phyloP scores from a whole-genome alignment of 768 basidiomycete species.

The Podaxis rugospora region DNA sequence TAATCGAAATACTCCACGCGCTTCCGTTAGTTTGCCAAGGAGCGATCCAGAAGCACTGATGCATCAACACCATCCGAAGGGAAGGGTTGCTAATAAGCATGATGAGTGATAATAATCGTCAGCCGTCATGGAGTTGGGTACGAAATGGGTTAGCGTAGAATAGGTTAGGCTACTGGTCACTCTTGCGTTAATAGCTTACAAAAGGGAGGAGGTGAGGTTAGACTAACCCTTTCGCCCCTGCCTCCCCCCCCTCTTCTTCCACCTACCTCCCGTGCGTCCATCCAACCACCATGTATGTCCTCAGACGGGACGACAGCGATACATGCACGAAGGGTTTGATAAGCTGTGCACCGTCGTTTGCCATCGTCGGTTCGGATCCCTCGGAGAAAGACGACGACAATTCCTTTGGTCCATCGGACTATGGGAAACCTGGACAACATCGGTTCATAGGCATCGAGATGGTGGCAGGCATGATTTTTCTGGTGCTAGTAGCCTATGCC shows the following conservation, averaged over 20 bases:
- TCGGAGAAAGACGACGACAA: conserved; percentile 17
- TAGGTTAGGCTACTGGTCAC: conserved; percentile 17
- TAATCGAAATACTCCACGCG: conserved; percentile 16
- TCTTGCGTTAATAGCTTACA: conserved; percentile 8
- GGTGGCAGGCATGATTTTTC: conserved; percentile 29
- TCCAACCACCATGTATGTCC: conserved; percentile 25
- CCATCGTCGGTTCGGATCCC: conserved; percentile 22
- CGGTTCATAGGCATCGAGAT: conserved; percentile 43
- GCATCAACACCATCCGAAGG: conserved; percentile 24
- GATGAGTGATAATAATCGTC: conserved; percentile 25
- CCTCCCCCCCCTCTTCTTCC: conserved; percentile 9
- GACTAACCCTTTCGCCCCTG: conserved; percentile 4
- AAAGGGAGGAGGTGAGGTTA: conserved; percentile 8
- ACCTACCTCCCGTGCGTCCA: conserved; percentile 8
- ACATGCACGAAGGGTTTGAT: conserved; percentile 18
- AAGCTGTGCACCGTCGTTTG: conserved; percentile 18
- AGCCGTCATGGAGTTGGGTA: conserved; percentile 21
- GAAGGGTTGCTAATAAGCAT: conserved; percentile 22
- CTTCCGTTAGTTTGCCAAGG: conserved; percentile 22
- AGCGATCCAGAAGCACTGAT: conserved; percentile 16
- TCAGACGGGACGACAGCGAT: conserved; percentile 18
- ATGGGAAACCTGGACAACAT: conserved; percentile 26
- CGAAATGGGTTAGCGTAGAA: conserved; percentile 23
- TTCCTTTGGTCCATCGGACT: conserved; percentile 17
- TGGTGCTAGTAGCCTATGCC: conserved; percentile 34